Conservation (phyloP, 1,284 basidiomycete species). For the Veloporphyrellus conicus region DNA sequence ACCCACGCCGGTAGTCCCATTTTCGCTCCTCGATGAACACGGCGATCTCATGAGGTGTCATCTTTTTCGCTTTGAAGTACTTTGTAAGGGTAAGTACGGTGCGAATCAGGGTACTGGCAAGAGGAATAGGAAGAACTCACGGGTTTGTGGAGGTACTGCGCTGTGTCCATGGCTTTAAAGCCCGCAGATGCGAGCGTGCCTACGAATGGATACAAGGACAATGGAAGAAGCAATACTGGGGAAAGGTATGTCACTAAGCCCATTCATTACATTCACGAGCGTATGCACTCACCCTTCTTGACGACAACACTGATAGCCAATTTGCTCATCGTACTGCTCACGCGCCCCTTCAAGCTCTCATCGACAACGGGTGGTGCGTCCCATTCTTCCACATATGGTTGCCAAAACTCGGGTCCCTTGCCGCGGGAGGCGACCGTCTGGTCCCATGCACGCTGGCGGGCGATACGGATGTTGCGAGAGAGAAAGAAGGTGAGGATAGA, state of each 20-base stretch:
- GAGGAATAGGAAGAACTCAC: slow-evolving; percentile 36
- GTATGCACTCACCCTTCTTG: slow-evolving; percentile 40
- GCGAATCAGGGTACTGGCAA: background rate
- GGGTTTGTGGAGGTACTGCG: slow-evolving; percentile 65
- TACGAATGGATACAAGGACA: slow-evolving; percentile 68
- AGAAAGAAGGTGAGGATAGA: slow-evolving; percentile 77
- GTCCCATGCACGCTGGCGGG: slow-evolving; percentile 72
- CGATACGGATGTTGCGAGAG: slow-evolving; percentile 70
- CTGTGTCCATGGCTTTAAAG: slow-evolving; percentile 66
- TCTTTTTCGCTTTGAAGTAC: slow-evolving; percentile 81
- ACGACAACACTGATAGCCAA: slow-evolving; percentile 52
- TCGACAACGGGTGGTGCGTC: slow-evolving; percentile 56
- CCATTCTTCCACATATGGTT: slow-evolving; percentile 86
- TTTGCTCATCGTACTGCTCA: slow-evolving; percentile 44
- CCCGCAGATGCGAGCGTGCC: slow-evolving; percentile 62
- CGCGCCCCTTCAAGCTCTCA: slow-evolving; percentile 27
- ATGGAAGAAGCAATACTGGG: slow-evolving; percentile 63
- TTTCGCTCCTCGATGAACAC: slow-evolving; percentile 82
- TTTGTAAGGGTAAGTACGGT: slow-evolving; percentile 26
- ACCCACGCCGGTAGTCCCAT: slow-evolving; percentile 75
- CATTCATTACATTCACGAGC: background rate
- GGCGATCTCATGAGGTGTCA: slow-evolving; percentile 64
- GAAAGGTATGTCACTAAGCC: background rate
- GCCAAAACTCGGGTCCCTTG: slow-evolving; percentile 81
- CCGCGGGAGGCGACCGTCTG: slow-evolving; percentile 76